phyloP scores from a whole-genome alignment of 331 rosid species.

The Malus hybrid region DNA sequence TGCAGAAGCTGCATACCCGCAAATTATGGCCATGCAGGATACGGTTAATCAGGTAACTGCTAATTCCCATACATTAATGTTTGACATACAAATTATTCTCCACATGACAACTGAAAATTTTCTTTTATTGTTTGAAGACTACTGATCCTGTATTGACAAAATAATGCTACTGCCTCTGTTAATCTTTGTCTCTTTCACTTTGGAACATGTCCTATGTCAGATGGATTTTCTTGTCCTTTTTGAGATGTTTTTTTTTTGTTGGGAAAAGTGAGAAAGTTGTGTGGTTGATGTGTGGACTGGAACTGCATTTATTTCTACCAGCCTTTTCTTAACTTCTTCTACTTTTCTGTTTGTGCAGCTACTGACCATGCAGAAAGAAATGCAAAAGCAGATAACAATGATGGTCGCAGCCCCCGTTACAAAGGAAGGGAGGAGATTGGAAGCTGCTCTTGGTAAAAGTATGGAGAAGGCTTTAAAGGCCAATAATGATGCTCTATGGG shows the following conservation, averaged over 20 bases:
- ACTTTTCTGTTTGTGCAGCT: constrained; percentile 42
- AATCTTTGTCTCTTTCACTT: background rate
- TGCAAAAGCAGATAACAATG: constrained; percentile 85
- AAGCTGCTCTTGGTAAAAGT: constrained; percentile 68
- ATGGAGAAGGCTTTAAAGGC: constrained; percentile 78
- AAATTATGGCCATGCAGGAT: constrained; percentile 72
- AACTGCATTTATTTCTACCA: background rate
- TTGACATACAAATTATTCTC: background rate
- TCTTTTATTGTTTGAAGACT: background rate
- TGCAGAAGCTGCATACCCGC: constrained; percentile 47
- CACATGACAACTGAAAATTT: background rate
- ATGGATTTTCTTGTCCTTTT: background rate
- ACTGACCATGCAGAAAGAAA: constrained; percentile 68
- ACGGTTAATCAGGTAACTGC: constrained; percentile 63
- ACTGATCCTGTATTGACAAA: background rate
- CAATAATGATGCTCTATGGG: constrained; percentile 78
- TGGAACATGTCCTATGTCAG: background rate
- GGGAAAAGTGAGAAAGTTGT: background rate
- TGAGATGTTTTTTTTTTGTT: background rate
- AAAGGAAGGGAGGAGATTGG: constrained; percentile 94
- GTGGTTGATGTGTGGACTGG: background rate
- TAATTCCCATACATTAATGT: background rate
- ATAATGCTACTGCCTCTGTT: background rate
- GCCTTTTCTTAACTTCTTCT: constrained; percentile 3
- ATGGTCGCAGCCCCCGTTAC: constrained; percentile 65